A percentile compares a stretch with the other conserved stretches of the same genome.
Conservation (phyloP, 2,329 filamentous ascomycete genomes). For the Ophiostoma pallidulum region DNA sequence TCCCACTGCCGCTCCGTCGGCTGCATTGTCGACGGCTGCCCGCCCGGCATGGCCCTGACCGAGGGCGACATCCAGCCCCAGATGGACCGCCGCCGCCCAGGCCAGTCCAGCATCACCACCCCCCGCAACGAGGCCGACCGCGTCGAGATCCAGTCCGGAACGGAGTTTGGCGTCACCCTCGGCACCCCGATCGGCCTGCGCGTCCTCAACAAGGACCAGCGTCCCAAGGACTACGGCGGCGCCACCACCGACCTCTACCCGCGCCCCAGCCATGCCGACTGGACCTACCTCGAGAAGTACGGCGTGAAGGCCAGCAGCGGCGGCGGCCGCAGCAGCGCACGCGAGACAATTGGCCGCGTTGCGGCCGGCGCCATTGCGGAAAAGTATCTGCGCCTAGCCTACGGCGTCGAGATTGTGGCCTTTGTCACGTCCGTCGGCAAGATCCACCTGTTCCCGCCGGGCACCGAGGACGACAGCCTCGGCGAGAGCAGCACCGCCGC, state of each 20-base stretch:
- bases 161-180: conserved; percentile 79
- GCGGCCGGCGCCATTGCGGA: conserved; percentile 88
- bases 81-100: conserved; percentile 81
- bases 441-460: conserved; percentile 59
- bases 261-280: conserved; percentile 87
- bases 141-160: conserved; percentile 87
- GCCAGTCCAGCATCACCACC: conserved; percentile 83
- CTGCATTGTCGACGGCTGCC: conserved; percentile 88
- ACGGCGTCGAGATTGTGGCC: conserved; percentile 83
- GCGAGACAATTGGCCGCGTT: conserved; percentile 89
- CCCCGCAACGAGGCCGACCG: conserved; percentile 86
- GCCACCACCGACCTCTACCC: conserved; percentile 88
- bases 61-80: conserved; percentile 89
- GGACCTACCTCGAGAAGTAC: conserved; percentile 96
- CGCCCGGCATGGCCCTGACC: conserved; percentile 75
- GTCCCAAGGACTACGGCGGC: conserved; percentile 83
- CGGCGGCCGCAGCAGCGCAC: conserved; percentile 81
- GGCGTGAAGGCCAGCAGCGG: conserved; percentile 86
- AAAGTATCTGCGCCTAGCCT: conserved; percentile 73
- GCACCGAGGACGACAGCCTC: conserved; percentile 2
- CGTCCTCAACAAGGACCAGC: conserved; percentile 86
- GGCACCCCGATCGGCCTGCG: conserved; percentile 84
- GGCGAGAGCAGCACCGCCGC: no score
- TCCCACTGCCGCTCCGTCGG: conserved; percentile 81
- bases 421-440: conserved; percentile 80